Evolutionary conservation across 768 basidiomycete species (phyloP).

Genomic region (Psilocybe cyanescens): DNA sequence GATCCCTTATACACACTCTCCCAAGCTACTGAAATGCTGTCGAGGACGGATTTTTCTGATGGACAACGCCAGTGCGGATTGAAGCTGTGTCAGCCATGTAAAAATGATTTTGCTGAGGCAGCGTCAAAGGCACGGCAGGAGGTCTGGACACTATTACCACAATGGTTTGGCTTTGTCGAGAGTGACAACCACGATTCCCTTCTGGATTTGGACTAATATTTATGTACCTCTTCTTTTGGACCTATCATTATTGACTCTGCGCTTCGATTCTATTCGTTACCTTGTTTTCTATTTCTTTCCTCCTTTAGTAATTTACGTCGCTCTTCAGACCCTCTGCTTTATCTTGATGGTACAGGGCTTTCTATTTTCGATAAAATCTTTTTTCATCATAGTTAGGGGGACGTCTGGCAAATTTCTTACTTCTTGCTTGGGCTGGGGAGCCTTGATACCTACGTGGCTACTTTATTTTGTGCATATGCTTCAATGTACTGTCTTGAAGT

Average conservation of each 20-base stretch:
- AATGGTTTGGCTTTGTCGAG: conserved; percentile 62
- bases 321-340: not conserved
- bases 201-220: conserved; percentile 22
- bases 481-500: no score
- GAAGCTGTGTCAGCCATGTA: conserved; percentile 35
- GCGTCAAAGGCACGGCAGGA: conserved; percentile 53
- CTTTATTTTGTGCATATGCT: no score
- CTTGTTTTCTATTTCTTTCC: not conserved
- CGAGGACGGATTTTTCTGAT: conserved; percentile 70
- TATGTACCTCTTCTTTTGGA: not conserved
- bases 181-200: conserved; percentile 20
- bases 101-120: conserved; percentile 52
- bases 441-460: not conserved
- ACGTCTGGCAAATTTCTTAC: no score
- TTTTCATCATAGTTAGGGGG: no score
- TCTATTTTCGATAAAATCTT: no score
- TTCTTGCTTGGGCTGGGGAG: no score
- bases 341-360: not conserved
- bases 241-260: not conserved
- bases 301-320: not conserved
- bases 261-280: not conserved
- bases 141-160: conserved; percentile 63
- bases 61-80: conserved; percentile 56
- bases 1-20: conserved; percentile 72
- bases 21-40: conserved; percentile 75